Evolutionary conservation across 192 early-diverging fungal species (phyloP).

Genomic region (Geosiphon pyriformis): DNA sequence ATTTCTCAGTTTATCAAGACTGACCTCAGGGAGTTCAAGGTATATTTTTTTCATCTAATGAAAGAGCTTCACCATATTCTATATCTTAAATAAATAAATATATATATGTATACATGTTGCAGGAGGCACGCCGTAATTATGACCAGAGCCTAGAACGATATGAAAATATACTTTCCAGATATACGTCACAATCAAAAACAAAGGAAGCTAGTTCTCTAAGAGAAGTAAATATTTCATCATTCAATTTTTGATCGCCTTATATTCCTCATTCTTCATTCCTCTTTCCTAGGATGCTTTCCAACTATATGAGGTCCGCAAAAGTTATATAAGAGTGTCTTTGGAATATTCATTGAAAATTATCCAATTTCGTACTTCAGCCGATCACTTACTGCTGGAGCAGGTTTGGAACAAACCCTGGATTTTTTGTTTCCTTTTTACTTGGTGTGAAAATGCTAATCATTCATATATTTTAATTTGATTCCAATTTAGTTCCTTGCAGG

Average conservation of each 20-base stretch:
- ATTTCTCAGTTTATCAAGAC: constrained; percentile 51
- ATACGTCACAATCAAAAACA: constrained; percentile 49
- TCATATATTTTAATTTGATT: constrained; percentile 18
- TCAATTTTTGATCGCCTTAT: too few species aligned
- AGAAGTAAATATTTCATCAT: constrained; percentile 42
- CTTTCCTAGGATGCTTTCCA: constrained; percentile 53
- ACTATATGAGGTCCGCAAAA: constrained; percentile 59
- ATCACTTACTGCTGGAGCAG: constrained; percentile 46
- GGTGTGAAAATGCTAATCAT: too few species aligned
- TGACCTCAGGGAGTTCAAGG: constrained; percentile 63
- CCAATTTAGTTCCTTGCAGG: constrained; percentile 41
- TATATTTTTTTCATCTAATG: constrained; percentile 25
- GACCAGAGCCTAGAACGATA: constrained; percentile 51
- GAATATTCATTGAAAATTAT: constrained; percentile 53
- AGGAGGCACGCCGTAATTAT: constrained; percentile 42
- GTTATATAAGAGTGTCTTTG: constrained; percentile 49
- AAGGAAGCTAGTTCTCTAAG: constrained; percentile 63
- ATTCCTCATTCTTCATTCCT: too few species aligned
- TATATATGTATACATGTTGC: constrained; percentile 4
- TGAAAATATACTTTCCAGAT: constrained; percentile 57
- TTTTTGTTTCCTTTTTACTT: too few species aligned
- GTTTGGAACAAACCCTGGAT: too few species aligned
- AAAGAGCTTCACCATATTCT: background rate
- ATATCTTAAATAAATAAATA: constrained; percentile 1
- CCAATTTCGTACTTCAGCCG: constrained; percentile 47